These are phyloP conservation scores for Eutrema yunnanense DNA, from an alignment of 345 rosid genomes.

Conservation along the genomic window DNA sequence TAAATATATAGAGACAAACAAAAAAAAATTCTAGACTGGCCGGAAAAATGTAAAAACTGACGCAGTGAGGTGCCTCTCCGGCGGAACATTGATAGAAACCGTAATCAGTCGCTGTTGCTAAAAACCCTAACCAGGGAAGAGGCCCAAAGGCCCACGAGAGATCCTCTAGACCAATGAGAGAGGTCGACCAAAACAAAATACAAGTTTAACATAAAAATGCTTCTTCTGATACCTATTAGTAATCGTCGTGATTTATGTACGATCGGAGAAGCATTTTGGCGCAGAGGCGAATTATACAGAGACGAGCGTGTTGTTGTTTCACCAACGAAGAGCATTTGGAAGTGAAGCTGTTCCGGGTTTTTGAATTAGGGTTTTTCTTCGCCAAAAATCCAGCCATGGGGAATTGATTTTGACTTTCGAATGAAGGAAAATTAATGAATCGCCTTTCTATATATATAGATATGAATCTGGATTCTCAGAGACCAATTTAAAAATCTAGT, in stretches of 20 bases:
- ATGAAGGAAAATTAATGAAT: background rate
- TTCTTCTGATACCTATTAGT: background rate
- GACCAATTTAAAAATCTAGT: background rate
- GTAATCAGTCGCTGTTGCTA: background rate
- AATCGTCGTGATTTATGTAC: constrained; percentile 49
- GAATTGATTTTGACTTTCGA: background rate
- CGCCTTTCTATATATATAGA: background rate
- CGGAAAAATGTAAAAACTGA: background rate
- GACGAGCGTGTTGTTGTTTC: constrained; percentile 52
- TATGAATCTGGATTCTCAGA: background rate
- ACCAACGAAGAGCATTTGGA: constrained; percentile 51
- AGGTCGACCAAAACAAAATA: background rate
- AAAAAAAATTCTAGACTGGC: background rate
- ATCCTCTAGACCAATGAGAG: background rate
- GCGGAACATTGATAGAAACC: background rate
- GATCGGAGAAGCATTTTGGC: constrained; percentile 66
- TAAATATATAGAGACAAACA: no score
- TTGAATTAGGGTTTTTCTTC: background rate
- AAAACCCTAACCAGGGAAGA: background rate
- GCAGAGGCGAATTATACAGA: constrained; percentile 63
- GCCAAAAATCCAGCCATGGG: constrained; percentile 33
- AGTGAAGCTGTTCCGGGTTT: constrained; percentile 35
- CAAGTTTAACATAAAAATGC: no score
- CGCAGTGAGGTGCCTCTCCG: constrained; percentile 9
- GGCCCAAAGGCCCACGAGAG: background rate